Evolutionary conservation across 2,329 filamentous ascomycete species (phyloP).

Genomic region (Penicillium sclerotiorum): DNA sequence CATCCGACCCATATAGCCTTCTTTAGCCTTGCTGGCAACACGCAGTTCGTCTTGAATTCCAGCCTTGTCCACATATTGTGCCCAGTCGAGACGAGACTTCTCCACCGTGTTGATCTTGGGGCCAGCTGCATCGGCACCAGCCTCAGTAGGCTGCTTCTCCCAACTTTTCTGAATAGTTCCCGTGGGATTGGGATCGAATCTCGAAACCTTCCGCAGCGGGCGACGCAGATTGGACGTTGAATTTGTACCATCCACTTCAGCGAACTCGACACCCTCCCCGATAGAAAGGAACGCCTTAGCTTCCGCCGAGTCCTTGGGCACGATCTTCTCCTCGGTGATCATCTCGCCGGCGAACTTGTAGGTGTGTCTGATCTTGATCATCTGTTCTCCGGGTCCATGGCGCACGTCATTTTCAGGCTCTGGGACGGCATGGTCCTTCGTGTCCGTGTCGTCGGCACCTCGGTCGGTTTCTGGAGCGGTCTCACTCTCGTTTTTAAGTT

Average conservation of each 20-base stretch:
- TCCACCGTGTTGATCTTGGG: constrained; percentile 68
- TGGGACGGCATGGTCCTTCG: constrained; percentile 17
- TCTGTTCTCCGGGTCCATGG: constrained; percentile 41
- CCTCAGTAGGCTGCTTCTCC: constrained; percentile 40
- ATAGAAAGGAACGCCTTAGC: constrained; percentile 56
- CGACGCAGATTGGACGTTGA: constrained; percentile 35
- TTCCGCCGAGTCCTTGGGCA: constrained; percentile 57
- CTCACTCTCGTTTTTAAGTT: constrained; percentile 20
- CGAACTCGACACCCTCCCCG: constrained; percentile 41
- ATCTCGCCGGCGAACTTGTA: constrained; percentile 61
- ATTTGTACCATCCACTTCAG: constrained; percentile 25
- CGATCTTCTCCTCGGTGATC: constrained; percentile 56
- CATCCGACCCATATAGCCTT: constrained; percentile 63
- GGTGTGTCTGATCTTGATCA: constrained; percentile 59
- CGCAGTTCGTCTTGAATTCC: constrained; percentile 65
- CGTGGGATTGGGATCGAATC: constrained; percentile 51
- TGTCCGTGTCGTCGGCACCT: constrained; percentile 14
- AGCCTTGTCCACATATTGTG: constrained; percentile 62
- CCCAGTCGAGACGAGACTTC: constrained; percentile 68
- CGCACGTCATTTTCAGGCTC: constrained; percentile 12
- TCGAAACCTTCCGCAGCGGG: constrained; percentile 47
- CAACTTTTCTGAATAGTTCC: constrained; percentile 47
- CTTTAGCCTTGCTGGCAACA: constrained; percentile 63
- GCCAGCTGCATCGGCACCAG: constrained; percentile 41
- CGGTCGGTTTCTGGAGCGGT: constrained; percentile 11